These are phyloP conservation scores for Pseudonectria foliicola DNA, from an alignment of 2,329 filamentous ascomycete species.

Conservation along the genomic window DNA sequence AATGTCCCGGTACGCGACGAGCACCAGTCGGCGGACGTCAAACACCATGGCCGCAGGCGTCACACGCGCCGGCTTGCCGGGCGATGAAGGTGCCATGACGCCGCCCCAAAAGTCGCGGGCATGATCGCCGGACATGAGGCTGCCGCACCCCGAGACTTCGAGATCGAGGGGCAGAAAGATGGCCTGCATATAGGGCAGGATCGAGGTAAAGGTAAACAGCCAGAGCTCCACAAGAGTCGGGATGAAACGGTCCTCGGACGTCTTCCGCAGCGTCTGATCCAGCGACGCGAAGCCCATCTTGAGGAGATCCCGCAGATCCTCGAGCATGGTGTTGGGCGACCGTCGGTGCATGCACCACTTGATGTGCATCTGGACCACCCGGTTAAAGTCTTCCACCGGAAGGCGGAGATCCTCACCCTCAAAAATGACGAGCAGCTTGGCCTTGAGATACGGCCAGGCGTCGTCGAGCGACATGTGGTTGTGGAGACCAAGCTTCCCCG, in stretches of 20 bases:
- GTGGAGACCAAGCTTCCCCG: slow-evolving; percentile 49
- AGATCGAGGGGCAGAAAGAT: slow-evolving; percentile 90
- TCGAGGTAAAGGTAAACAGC: slow-evolving; percentile 84
- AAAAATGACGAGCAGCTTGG: slow-evolving; percentile 69
- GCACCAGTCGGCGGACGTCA: slow-evolving; percentile 81
- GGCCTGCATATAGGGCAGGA: slow-evolving; percentile 89
- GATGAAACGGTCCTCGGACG: slow-evolving; percentile 82
- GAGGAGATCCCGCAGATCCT: slow-evolving; percentile 69
- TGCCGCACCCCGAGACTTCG: slow-evolving; percentile 80
- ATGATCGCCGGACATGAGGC: slow-evolving; percentile 69
- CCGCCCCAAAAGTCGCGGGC: slow-evolving; percentile 88
- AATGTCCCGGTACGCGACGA: slow-evolving; percentile 81
- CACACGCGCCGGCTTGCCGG: slow-evolving; percentile 31
- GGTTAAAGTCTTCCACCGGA: slow-evolving; percentile 80
- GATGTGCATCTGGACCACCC: slow-evolving; percentile 70
- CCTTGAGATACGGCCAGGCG: slow-evolving; percentile 74
- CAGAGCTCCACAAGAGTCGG: slow-evolving; percentile 87
- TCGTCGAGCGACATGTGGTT: slow-evolving; percentile 69
- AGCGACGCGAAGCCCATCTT: slow-evolving; percentile 78
- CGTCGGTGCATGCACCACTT: slow-evolving; percentile 70
- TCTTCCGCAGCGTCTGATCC: slow-evolving; percentile 71
- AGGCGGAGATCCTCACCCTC: slow-evolving; percentile 72
- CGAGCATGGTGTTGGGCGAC: slow-evolving; percentile 62
- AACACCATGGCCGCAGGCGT: slow-evolving; percentile 51
- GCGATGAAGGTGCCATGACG: slow-evolving; percentile 39